Base-by-base conservation (phyloP, 441 rosid genomes). In the California macrophylla region DNA sequence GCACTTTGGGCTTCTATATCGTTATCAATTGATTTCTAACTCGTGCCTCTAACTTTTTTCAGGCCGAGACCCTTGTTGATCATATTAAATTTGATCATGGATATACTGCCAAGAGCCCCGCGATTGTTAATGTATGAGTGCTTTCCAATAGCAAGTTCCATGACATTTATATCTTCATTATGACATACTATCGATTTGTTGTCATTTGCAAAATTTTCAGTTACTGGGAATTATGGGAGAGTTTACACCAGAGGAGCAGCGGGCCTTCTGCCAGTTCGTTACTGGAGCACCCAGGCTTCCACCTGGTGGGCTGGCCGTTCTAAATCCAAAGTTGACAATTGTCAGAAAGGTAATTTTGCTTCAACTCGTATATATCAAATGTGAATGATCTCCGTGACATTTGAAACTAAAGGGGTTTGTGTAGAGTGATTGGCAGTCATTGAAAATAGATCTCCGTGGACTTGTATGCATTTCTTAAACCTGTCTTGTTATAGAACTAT, bases 61-160 rank as follows among this genome's bases (percentile, higher is more conserved):
- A 96, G 99, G 82, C 90, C 8, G 98, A 87, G 64, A 82, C 96
- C 20, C 98, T 96, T 69, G 86, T 79, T 58, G 99, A 96, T 74
- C 97, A 96, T 77, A 89, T 93, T 72, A 96, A 93, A 80, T 96
- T 96, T n/a, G 99, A 96, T 82, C 99, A 96, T 70, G 99, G 99
- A 71, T 96, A 92, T 77, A 96, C 89, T 30, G 93, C 98, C 47
- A 96, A 84, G 87, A 91, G 97, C 80, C 96, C 98, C 67, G 94
- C 96, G 58, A 85, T 93, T 52, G 58, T 89, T 28, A 80, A 87
- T 61, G 98, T 96, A 85, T 64, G 87, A 18, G 67, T 74, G 72
- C 28, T 23, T 23, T 56, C 2, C 15, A 13, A 56, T 21, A 56
- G 25, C 28, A 8, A 56, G 3, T 21, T 21, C 9, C 8, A 18